Conservation (phyloP, 2,329 filamentous ascomycete genomes). For the Penicillium paneum region DNA sequence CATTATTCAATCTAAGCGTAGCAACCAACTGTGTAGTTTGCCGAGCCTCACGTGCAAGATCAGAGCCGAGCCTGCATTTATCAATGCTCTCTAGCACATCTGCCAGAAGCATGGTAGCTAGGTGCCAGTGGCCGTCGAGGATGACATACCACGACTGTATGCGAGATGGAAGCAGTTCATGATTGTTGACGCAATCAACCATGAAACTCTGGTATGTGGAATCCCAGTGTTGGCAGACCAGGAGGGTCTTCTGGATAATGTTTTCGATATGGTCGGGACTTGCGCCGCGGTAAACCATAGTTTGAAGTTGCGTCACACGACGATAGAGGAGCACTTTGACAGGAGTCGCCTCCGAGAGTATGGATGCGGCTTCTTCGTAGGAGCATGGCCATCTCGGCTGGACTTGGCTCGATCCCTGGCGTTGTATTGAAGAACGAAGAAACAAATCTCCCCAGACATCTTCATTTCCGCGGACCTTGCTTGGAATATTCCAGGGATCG, state of each 20-base stretch:
- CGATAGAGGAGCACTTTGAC: slow-evolving; percentile 60
- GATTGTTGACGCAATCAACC: slow-evolving; percentile 50
- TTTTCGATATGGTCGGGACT: slow-evolving; percentile 46
- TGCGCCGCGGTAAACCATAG: slow-evolving; percentile 45
- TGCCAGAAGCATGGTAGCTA: slow-evolving; percentile 54
- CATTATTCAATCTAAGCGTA: slow-evolving; percentile 46
- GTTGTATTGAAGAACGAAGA: slow-evolving; percentile 21
- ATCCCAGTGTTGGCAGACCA: slow-evolving; percentile 57
- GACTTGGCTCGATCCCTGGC: slow-evolving; percentile 15
- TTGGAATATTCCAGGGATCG: slow-evolving; percentile 10
- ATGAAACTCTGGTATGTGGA: slow-evolving; percentile 52
- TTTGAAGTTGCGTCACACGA: slow-evolving; percentile 56
- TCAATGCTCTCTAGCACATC: slow-evolving; percentile 55
- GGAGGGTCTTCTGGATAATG: slow-evolving; percentile 47
- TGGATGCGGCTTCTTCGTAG: slow-evolving; percentile 50
- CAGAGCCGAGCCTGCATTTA: slow-evolving; percentile 20
- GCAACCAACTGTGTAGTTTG: slow-evolving; percentile 35
- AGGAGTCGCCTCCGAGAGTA: slow-evolving; percentile 53
- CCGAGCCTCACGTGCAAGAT: slow-evolving; percentile 25
- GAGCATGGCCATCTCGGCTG: slow-evolving; percentile 52
- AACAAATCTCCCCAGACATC: slow-evolving; percentile 43
- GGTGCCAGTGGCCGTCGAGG: slow-evolving; percentile 57
- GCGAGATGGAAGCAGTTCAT: slow-evolving; percentile 50
- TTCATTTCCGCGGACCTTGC: slow-evolving; percentile 11
- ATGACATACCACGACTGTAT: slow-evolving; percentile 61